Evolutionary conservation across 768 basidiomycete genomes (phyloP).

Genomic region (Amanita rubescens): DNA sequence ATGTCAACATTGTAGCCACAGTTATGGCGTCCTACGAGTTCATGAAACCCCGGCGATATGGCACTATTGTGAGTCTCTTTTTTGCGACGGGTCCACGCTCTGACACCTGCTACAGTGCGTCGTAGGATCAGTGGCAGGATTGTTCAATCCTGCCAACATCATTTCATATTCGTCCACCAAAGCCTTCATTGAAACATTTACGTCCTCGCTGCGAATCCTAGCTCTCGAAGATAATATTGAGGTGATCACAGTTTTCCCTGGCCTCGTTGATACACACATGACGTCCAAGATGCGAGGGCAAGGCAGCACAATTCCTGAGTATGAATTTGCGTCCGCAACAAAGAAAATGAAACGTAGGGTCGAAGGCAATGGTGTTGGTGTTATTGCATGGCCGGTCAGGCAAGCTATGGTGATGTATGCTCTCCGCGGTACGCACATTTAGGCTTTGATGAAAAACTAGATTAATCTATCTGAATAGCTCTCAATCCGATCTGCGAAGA

Average conservation of each 20-base stretch:
- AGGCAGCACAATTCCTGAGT: constrained; percentile 14
- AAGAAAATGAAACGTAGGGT: constrained; percentile 18
- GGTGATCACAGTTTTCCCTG: constrained; percentile 21
- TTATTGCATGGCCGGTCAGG: constrained; percentile 19
- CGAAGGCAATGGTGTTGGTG: constrained; percentile 20
- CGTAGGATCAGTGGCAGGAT: constrained; percentile 21
- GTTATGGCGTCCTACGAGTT: constrained; percentile 17
- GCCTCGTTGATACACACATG: constrained; percentile 22
- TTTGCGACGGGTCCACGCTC: neutral
- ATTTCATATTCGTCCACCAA: constrained; percentile 25
- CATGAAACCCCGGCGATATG: constrained; percentile 21
- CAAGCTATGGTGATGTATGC: constrained; percentile 19
- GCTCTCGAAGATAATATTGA: constrained; percentile 19
- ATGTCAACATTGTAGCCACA: constrained; percentile 22
- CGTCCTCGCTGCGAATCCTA: constrained; percentile 20
- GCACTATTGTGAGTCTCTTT: constrained; percentile 20
- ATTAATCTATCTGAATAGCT: constrained; percentile 8
- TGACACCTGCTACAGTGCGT: constrained; percentile 19
- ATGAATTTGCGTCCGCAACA: constrained; percentile 18
- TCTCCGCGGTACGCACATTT: constrained; percentile 14
- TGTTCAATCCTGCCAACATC: constrained; percentile 24
- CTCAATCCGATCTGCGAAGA: constrained; percentile 23
- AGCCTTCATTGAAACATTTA: constrained; percentile 24
- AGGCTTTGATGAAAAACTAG: neutral
- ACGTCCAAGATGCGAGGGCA: constrained; percentile 19